Percentiles rank a stretch among this genome's conserved stretches.
Evolutionary conservation across 2,329 filamentous ascomycete species (phyloP).

Genomic region (Arthrobotrys sinensis): DNA sequence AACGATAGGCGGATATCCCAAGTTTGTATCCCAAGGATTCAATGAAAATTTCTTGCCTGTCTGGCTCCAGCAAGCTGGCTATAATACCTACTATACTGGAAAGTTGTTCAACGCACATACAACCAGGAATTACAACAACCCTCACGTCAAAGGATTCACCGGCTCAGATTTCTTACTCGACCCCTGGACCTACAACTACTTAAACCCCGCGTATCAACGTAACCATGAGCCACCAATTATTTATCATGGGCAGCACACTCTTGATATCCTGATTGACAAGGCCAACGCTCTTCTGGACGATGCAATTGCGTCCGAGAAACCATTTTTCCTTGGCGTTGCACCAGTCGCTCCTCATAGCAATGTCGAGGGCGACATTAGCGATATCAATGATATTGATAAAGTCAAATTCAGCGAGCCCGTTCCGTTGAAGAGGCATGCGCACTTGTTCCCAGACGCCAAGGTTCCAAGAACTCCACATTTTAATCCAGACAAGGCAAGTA

Average conservation of each 20-base stretch:
- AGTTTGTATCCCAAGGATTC: slow-evolving; percentile 76
- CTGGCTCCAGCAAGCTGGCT: slow-evolving; percentile 79
- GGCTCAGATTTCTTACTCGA: slow-evolving; percentile 76
- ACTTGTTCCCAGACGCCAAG: slow-evolving; percentile 75
- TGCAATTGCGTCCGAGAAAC: slow-evolving; percentile 72
- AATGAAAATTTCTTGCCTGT: slow-evolving; percentile 79
- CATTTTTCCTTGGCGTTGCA: slow-evolving; percentile 78
- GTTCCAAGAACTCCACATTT: slow-evolving; percentile 77
- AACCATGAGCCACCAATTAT: slow-evolving; percentile 74
- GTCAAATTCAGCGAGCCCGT: slow-evolving; percentile 71
- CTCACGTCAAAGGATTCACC: slow-evolving; percentile 75
- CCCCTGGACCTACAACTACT: slow-evolving; percentile 78
- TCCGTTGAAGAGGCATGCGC: slow-evolving; percentile 74
- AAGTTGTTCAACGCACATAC: slow-evolving; percentile 80
- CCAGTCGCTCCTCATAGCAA: slow-evolving; percentile 79
- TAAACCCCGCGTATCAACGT: slow-evolving; percentile 76
- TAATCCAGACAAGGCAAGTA: slow-evolving; percentile 74
- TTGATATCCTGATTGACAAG: slow-evolving; percentile 75
- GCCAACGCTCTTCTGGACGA: slow-evolving; percentile 76
- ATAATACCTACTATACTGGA: slow-evolving; percentile 81
- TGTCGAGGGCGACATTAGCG: slow-evolving; percentile 66
- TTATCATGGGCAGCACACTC: slow-evolving; percentile 73
- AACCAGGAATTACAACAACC: slow-evolving; percentile 74
- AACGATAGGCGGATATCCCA: slow-evolving; percentile 74
- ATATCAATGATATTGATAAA: slow-evolving; percentile 63